Percentiles rank a stretch among this genome's conserved stretches.
Evolutionary conservation across 1,139 yeast species (phyloP).

Genomic region (Geotrichum bryndzae): DNA sequence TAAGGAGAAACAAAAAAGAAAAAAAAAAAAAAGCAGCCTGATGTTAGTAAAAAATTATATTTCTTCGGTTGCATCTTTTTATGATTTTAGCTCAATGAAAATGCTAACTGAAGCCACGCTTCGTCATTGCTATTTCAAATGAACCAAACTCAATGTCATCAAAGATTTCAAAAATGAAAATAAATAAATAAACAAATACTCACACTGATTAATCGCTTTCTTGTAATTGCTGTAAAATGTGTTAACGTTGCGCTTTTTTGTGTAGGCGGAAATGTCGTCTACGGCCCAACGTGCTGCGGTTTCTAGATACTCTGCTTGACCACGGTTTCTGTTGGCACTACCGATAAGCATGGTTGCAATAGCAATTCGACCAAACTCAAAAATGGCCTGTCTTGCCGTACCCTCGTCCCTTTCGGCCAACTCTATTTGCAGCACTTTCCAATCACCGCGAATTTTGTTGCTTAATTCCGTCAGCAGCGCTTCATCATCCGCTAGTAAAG

Average conservation of each 20-base stretch:
- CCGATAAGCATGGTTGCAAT: conserved; percentile 21
- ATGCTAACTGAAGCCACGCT: background rate
- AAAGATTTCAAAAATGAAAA: conserved; percentile 10
- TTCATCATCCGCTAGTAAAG: background rate
- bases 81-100: background rate
- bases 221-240: conserved; percentile 1
- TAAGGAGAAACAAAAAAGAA: background rate
- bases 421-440: conserved; percentile 14
- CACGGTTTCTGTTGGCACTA: conserved; percentile 15
- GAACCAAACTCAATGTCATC: background rate
- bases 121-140: background rate
- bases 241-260: background rate
- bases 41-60: background rate
- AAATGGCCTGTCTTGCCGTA: conserved; percentile 22
- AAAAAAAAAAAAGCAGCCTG: background rate
- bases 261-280: conserved; percentile 9
- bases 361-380: conserved; percentile 25
- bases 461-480: conserved; percentile 5
- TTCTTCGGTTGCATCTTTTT: background rate
- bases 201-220: background rate
- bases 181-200: conserved; percentile 8
- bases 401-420: conserved; percentile 16
- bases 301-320: conserved; percentile 17
- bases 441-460: conserved; percentile 16
- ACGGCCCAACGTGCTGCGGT: conserved; percentile 21